Percentiles rank a stretch among this genome's conserved stretches.
These are phyloP conservation scores for Thelonectria discophora DNA, from an alignment of 2,329 filamentous ascomycete species.

Conservation along the genomic window DNA sequence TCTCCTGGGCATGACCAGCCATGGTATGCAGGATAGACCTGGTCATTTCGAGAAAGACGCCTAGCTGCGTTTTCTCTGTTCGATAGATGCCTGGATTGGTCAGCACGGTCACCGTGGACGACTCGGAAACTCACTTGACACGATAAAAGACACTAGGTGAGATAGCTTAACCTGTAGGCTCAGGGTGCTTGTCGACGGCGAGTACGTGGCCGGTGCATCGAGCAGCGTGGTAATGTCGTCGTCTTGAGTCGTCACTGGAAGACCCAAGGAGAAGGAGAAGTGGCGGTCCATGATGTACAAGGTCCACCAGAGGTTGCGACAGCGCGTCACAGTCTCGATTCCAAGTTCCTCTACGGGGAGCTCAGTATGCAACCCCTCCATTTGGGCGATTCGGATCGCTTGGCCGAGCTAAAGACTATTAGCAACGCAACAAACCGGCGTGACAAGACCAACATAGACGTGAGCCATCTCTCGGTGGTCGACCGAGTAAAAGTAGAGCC, in stretches of 20 bases:
- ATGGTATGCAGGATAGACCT: constrained; percentile 48
- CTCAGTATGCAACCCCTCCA: constrained; percentile 53
- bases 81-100: constrained; percentile 47
- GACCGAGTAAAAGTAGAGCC: constrained; percentile 50
- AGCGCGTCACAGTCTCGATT: constrained; percentile 42
- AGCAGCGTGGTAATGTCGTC: constrained; percentile 50
- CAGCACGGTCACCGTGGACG: rapidly evolving
- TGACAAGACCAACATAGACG: constrained; percentile 35
- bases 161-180: constrained; percentile 50
- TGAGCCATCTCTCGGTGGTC: constrained; percentile 49
- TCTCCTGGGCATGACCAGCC: constrained; percentile 50
- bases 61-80: constrained; percentile 46
- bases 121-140: constrained; percentile 43
- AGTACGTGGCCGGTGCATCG: constrained; percentile 38
- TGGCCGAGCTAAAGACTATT: constrained; percentile 46
- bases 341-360: constrained; percentile 50
- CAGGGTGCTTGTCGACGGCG: constrained; percentile 43
- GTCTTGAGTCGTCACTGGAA: constrained; percentile 51
- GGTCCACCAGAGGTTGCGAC: constrained; percentile 53
- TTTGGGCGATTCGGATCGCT: constrained; percentile 52
- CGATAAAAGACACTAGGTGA: constrained; percentile 47
- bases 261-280: constrained; percentile 50
- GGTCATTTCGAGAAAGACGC: constrained; percentile 48
- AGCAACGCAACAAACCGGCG: rapidly evolving
- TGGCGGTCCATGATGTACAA: constrained; percentile 53